Base-by-base conservation (phyloP, 495 filamentous ascomycete genomes). In the Aspergillus incahuasiensis region DNA sequence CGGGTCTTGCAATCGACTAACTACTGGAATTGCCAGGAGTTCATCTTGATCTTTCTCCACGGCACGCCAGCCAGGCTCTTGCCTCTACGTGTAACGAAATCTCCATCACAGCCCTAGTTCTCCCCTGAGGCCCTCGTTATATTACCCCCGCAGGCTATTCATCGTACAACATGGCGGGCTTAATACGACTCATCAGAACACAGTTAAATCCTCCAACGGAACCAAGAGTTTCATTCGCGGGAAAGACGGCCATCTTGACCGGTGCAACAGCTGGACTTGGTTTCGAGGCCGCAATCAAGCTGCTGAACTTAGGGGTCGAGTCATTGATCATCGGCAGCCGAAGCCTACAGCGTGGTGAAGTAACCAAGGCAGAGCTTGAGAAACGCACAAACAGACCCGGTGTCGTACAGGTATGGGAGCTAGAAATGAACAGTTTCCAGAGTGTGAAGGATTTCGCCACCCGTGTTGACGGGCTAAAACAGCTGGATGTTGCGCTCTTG, bases 181-280 rank as follows among this genome's bases (percentile, higher is more conserved):
- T 76, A 2, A 54, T 74, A n/a, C 65, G 70, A 12, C 68, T 78
- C 34, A 61, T 73, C 5, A 69, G 66, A 43, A 65, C 64, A 54
- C 72, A 74, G 57, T 70, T 66, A 34, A 71, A 54, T 11, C 67
- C 72, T 2, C 75, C 75, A 0, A 60, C 58, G 18, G 69, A 76
- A 34, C 72, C 72, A 6, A 63, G 49, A 6, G 57, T 68, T 24
- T 72, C 73, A 2, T 76, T 79, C 43, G 68, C 69, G 8, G 74
- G 73, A 25, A 78, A 77, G 58, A 79, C 80, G 7, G 74, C 85
- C 46, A 54, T 86, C 21, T 62, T 85, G 13, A 86, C 82, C 9
- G 83, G 82, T 18, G 75, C 81, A 42, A 85, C 69, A 38, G 76
- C 73, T 3, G 78, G 78, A 9, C 59, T 82, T 15, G 70, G 82